Base-by-base conservation (phyloP, 2,329 filamentous ascomycete species). In the Conoideocrella luteorostrata region DNA sequence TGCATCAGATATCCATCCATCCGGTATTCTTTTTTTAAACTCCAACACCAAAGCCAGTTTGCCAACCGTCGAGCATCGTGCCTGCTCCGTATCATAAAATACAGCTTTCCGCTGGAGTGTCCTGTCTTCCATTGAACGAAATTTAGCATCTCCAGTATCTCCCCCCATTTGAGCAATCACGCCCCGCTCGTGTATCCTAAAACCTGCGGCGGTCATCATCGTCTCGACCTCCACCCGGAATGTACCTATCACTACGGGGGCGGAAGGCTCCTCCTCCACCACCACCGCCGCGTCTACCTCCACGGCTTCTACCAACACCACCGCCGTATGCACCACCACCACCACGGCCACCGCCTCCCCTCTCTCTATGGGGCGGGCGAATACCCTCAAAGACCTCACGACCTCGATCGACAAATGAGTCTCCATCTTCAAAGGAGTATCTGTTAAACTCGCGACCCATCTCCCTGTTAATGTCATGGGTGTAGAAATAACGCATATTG, bases 361-460 rank as follows among this genome's bases (percentile, higher is more conserved):
- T 54, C 53, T 78, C 73, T 9, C 75, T 66, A 47, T 77, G 72
- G 2, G 79, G 78, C 20, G 77, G 78, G 20, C 79, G 68, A 47
- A 84, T 80, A 13, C 78, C 79, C 38, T 78, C 66, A 56, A 83
- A 83, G 29, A 82, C 79, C 59, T 89, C 86, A 13, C 78, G 78
- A 12, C 85, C 86, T 43, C 82, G 74, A 59, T 89, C 84, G 35
- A 89, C 83, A 43, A 89, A 79, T 5, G 64, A 57, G 47, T 82
- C 78, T 1, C 71, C 73, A 44, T 81, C 69, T 59, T 88, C 84
- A 53, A 89, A 89, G 0, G 82, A 84, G 59, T 87, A 88, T 24
- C 85, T 73, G 57, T 86, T 80, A 63, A 78, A 78, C 41, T 71
- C 64, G 48, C 69, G 60, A 49, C 70, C 71, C 29, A 71, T 53